phyloP scores from a whole-genome alignment of 108 stramenopile species.

The Cyclotella cryptica region DNA sequence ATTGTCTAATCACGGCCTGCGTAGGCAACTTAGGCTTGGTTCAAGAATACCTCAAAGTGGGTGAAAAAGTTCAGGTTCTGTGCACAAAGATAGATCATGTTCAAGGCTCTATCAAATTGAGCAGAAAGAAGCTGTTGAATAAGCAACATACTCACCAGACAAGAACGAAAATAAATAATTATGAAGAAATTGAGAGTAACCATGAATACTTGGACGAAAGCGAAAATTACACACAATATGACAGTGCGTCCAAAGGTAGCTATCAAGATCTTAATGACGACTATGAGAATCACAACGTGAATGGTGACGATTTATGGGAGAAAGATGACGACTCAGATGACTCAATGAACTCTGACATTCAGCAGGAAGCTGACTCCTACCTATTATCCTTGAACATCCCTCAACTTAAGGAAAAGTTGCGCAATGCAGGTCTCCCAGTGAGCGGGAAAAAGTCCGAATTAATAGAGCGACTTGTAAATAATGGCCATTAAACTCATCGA shows the following conservation, averaged over 20 bases:
- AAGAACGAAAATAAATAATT: neutral
- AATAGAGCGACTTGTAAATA: constrained; percentile 5
- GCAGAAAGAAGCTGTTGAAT: constrained; percentile 37
- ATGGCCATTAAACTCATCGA: too few species aligned
- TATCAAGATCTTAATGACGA: neutral
- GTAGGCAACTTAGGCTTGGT: constrained; percentile 59
- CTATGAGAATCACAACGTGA: neutral
- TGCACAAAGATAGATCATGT: constrained; percentile 75
- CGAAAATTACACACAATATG: neutral
- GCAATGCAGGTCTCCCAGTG: constrained; percentile 12
- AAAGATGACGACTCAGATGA: neutral
- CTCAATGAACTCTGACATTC: neutral
- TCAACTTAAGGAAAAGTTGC: constrained; percentile 12
- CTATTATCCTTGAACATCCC: neutral
- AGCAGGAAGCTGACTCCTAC: neutral
- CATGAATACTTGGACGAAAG: neutral
- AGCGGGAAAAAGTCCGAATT: constrained; percentile 19
- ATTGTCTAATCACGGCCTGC: too few species aligned
- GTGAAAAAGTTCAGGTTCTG: constrained; percentile 67
- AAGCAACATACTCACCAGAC: neutral
- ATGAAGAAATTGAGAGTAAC: neutral
- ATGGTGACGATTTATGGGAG: neutral
- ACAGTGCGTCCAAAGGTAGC: neutral
- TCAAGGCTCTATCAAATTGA: constrained; percentile 70
- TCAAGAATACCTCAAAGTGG: constrained; percentile 56